Percentiles rank a stretch among this genome's conserved stretches.
These are phyloP conservation scores for Diaporthe vaccinii DNA, from an alignment of 2,329 filamentous ascomycete species.

Conservation along the genomic window DNA sequence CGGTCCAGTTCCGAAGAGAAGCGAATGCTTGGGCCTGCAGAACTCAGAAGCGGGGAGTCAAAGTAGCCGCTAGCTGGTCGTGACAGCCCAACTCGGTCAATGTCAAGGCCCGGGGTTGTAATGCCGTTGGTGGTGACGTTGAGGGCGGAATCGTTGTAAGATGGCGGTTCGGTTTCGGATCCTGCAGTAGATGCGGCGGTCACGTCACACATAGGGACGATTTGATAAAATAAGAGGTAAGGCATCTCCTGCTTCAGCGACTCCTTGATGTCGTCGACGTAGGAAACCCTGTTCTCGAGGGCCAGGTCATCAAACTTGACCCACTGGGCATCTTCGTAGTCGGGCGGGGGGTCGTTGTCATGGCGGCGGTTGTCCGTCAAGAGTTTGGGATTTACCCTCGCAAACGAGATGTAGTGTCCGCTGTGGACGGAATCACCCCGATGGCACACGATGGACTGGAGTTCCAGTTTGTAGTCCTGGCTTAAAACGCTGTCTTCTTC, in stretches of 20 bases:
- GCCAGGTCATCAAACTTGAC: conserved; percentile 91
- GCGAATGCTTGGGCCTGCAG: conserved; percentile 64
- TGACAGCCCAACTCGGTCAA: conserved; percentile 48
- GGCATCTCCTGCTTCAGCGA: conserved; percentile 89
- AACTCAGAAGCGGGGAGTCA: conserved; percentile 54
- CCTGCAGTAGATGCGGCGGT: conserved; percentile 62
- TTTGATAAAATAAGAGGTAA: conserved; percentile 95
- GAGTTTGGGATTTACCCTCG: conserved; percentile 77
- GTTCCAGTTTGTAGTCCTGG: conserved; percentile 91
- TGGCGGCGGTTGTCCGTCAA: conserved; percentile 71
- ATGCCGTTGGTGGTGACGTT: conserved; percentile 53
- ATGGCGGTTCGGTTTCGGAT: conserved; percentile 66
- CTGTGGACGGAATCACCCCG: conserved; percentile 87
- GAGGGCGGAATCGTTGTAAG: conserved; percentile 67
- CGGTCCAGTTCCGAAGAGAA: conserved; percentile 69
- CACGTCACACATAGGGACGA: conserved; percentile 86
- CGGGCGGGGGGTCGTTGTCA: conserved; percentile 70
- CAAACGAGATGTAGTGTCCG: conserved; percentile 91
- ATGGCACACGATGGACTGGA: conserved; percentile 95
- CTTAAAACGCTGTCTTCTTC: conserved; percentile 74
- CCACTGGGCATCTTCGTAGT: conserved; percentile 83
- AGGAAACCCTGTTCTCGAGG: conserved; percentile 75
- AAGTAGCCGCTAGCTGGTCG: conserved; percentile 60
- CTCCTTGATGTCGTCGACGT: conserved; percentile 82
- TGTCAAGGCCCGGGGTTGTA: conserved; percentile 49